These are phyloP conservation scores for Chlamydomonas sphaeroides DNA, from an alignment of 139 green algal species.

Conservation along the genomic window DNA sequence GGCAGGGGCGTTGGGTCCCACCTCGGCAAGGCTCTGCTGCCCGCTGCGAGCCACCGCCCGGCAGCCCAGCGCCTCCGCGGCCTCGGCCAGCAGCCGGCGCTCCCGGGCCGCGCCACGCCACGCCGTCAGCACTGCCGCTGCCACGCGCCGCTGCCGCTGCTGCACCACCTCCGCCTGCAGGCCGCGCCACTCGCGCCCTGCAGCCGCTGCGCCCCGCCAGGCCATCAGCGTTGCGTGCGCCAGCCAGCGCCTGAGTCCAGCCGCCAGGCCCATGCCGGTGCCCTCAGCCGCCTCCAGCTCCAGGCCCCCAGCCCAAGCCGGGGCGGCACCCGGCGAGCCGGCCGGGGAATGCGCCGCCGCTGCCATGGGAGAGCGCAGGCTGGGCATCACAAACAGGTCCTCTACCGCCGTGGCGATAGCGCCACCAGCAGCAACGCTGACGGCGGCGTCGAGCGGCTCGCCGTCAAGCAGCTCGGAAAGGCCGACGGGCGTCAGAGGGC, in stretches of 20 bases:
- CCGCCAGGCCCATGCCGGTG: neutral
- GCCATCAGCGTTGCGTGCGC: neutral
- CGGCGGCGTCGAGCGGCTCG: too few species aligned
- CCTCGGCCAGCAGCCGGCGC: neutral
- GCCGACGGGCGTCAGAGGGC: conserved; percentile 11
- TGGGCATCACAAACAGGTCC: too few species aligned
- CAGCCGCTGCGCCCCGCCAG: neutral
- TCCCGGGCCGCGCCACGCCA: neutral
- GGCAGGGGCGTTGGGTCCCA: too few species aligned
- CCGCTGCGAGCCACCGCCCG: neutral
- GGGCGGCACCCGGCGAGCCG: too few species aligned
- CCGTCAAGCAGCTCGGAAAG: conserved; percentile 34
- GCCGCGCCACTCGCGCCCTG: neutral
- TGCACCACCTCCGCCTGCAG: neutral
- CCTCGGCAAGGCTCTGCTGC: neutral
- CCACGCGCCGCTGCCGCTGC: neutral
- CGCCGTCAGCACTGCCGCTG: neutral
- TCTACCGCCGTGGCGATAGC: too few species aligned
- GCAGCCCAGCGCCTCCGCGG: neutral
- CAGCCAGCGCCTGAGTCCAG: conserved; percentile 20
- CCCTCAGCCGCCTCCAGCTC: neutral
- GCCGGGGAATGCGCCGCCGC: too few species aligned
- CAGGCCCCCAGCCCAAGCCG: too few species aligned
- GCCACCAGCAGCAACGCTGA: too few species aligned
- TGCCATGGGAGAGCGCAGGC: too few species aligned